Conservation (phyloP, 257 asterid species). For the Petrea volubilis region DNA sequence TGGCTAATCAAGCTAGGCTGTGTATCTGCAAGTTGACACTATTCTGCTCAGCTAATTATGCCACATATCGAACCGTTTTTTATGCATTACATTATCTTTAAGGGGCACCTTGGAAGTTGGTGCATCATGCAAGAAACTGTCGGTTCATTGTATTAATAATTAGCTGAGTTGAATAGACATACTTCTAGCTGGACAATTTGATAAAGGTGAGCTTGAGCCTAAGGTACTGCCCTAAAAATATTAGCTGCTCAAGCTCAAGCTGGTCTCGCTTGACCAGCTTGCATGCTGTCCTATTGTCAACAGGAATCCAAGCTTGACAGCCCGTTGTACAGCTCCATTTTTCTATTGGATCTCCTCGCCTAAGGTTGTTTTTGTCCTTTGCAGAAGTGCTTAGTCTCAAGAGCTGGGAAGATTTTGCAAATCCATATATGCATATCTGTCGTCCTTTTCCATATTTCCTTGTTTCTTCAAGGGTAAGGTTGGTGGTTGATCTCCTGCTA, state of each 20-base stretch:
- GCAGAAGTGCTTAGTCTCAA: constrained; percentile 56
- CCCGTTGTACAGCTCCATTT: constrained; percentile 31
- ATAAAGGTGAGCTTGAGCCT: constrained; percentile 44
- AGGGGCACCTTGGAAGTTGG: constrained; percentile 27
- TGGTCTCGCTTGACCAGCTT: constrained; percentile 13
- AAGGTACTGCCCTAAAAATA: constrained; percentile 16
- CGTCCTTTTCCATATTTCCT: constrained; percentile 32
- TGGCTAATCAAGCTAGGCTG: constrained; percentile 42
- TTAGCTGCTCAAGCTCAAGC: constrained; percentile 39
- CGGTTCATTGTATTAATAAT: constrained; percentile 35
- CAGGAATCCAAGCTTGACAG: constrained; percentile 38
- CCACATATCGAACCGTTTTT: constrained; percentile 19
- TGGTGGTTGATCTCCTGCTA: constrained; percentile 27
- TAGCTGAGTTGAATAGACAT: constrained; percentile 53
- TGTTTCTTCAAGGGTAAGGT: constrained; percentile 32
- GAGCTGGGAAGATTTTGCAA: constrained; percentile 45
- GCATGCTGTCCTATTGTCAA: constrained; percentile 30
- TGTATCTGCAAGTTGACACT: constrained; percentile 33
- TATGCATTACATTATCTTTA: constrained; percentile 31
- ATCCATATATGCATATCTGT: constrained; percentile 32
- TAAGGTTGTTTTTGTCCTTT: constrained; percentile 54
- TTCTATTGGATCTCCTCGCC: constrained; percentile 26
- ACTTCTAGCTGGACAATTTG: constrained; percentile 33
- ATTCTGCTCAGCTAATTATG: constrained; percentile 55
- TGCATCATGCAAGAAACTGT: constrained; percentile 29